These are phyloP conservation scores for Talaromyces thailandensis DNA, from an alignment of 495 filamentous ascomycete genomes.

Conservation along the genomic window DNA sequence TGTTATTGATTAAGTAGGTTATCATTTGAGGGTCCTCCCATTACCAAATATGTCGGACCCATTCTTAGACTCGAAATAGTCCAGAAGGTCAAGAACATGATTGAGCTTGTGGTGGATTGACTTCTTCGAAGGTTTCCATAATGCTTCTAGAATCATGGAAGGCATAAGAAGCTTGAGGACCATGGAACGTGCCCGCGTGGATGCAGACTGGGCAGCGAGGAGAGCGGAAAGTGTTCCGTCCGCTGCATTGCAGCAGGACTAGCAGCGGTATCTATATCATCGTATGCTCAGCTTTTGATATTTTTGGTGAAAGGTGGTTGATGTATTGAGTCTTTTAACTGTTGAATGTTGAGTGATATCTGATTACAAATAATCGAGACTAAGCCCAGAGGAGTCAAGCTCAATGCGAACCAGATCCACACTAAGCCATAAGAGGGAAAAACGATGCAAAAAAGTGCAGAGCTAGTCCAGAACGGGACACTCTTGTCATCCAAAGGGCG, in stretches of 20 bases:
- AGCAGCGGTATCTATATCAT: too few species aligned
- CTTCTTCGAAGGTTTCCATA: background rate
- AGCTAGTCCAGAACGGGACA: background rate
- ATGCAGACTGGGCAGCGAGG: background rate
- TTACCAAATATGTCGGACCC: too few species aligned
- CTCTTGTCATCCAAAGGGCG: constrained; percentile 6
- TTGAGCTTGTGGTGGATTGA: background rate
- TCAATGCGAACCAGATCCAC: too few species aligned
- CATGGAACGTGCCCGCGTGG: background rate
- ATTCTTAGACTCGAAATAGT: too few species aligned
- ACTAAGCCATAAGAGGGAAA: background rate
- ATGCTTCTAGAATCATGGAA: background rate
- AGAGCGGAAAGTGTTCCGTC: background rate
- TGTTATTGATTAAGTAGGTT: too few species aligned
- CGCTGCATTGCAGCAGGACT: background rate
- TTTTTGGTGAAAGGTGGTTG: background rate
- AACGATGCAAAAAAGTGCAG: background rate
- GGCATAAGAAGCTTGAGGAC: background rate
- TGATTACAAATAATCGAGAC: background rate
- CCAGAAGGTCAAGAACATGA: background rate
- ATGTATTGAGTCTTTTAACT: background rate
- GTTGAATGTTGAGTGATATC: background rate
- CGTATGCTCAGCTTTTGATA: too few species aligned
- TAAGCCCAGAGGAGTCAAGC: background rate
- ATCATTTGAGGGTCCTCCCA: too few species aligned